Base-by-base conservation (phyloP, 371 early-diverging fungal genomes). In the Mucor plumbeus region DNA sequence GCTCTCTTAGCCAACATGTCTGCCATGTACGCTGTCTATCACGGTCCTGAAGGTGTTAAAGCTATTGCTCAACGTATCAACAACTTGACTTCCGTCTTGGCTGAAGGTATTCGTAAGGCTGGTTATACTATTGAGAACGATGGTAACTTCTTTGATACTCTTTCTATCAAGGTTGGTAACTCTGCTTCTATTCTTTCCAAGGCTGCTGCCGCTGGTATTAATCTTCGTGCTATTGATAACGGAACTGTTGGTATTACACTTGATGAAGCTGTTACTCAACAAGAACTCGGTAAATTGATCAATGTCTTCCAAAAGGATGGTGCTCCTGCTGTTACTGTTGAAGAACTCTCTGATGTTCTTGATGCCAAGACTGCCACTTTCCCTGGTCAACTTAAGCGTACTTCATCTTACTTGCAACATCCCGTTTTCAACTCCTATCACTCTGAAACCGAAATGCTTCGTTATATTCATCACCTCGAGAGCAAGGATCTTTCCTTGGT, bases 381-480 rank as follows among this genome's bases (percentile, higher is more conserved):
- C 74, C 91, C 95, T 14, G 55, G 70, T 1, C 75, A 85, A 21
- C 87, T 97, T 19, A 73, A 79, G 34, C 92, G 98, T 73, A 90
- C 91, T 54, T 84, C 92, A 4, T 67, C 87, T 7, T 95, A 86
- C 76, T 74, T 98, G 64, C 86, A 90, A 41, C 96, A 98, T 81
- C 89, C 90, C 33, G 88, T 97, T 62, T 98, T 98, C 88, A 95
- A 94, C 87, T 77, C 88, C 60, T 91, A 95, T 79, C 99, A 97
- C 82, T 95, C 95, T n/a, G 99, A 98, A 80, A 97, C 99, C n/a
- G 97, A 97, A 73, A 93, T 97, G 94, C 86, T 97, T 61, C 91
- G 99, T 54, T 98, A 98, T 84, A 91, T 98, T 63, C 86, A 91
- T 55, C 90, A 92, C 68, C 89, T 98, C 47, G 94, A 96, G 83